phyloP scores from a whole-genome alignment of 257 asterid species.

The Nicotiana sylvestris region DNA sequence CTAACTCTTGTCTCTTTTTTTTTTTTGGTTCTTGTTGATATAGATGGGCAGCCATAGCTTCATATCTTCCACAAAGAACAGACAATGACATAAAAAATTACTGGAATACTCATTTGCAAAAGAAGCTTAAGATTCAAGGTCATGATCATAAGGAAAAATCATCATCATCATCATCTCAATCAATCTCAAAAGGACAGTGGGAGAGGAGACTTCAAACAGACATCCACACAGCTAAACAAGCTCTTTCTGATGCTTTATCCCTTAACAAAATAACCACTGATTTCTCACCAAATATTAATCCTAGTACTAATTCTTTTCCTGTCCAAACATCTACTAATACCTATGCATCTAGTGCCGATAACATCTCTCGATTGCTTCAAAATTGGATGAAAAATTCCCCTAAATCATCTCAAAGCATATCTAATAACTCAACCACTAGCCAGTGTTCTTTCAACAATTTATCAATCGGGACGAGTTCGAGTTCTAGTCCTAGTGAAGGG shows the following conservation, averaged over 20 bases:
- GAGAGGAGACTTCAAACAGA: constrained; percentile 88
- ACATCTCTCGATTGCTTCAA: constrained; percentile 63
- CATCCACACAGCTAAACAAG: constrained; percentile 79
- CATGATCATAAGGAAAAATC: constrained; percentile 12
- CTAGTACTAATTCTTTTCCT: background rate
- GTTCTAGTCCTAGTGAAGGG: constrained; percentile 57
- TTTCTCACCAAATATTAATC: background rate
- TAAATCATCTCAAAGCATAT: background rate
- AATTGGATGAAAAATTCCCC: constrained; percentile 57
- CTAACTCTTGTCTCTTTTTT: background rate
- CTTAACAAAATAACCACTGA: constrained; percentile 20
- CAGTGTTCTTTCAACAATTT: constrained; percentile 29
- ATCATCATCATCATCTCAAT: background rate
- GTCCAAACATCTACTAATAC: constrained; percentile 11
- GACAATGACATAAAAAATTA: constrained; percentile 76
- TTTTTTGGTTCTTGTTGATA: background rate
- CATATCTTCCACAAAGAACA: constrained; percentile 35
- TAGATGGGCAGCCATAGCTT: constrained; percentile 97
- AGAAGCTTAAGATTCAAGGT: constrained; percentile 51
- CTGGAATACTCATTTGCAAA: constrained; percentile 79
- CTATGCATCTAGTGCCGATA: constrained; percentile 67
- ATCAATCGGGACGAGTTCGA: constrained; percentile 10
- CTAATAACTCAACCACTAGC: constrained; percentile 28
- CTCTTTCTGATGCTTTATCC: constrained; percentile 68
- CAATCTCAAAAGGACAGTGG: constrained; percentile 66